Evolutionary conservation across 2,329 filamentous ascomycete genomes (phyloP), one percentile per base, ranked within the genome.

Genomic region (Fusarium aywerte): DNA sequence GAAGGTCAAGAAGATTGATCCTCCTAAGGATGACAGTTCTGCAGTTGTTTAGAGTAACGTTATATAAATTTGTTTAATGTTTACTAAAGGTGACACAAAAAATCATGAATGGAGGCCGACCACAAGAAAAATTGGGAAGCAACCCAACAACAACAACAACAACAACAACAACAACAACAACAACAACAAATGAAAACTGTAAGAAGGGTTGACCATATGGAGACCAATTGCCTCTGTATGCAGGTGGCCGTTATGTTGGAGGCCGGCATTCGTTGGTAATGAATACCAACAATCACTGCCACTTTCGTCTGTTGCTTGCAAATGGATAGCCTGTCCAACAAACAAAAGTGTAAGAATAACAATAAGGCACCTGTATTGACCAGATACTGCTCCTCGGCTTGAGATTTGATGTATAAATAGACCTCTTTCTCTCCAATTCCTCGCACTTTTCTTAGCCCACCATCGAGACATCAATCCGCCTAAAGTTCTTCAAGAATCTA

Each of bases 1-100:
- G 2, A 60, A 56, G 59, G 53, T 65, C 4, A 68, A 53, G 11
- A 64, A 51, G 29, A 45, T 60, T 4, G 21, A 33, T 12, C 29
- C 42, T 7, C 40, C 52, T 12, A 52, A 56, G 25, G 36, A 65
- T 15, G 44, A 40, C n/a, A 16, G 9, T 4, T 16, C 13, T 3
- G 5, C 42, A 21, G 2, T 23, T 16, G 53, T 43, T 13, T 64
- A 59, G 25, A n/a, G 11, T 16, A n/a, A 27, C 3, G 5, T 3
- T 10, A 11, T 27, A 27, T 27, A 10, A 3, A 27, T 27, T n/a
- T n/a, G n/a, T n/a, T n/a, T n/a, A n/a, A n/a, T n/a, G n/a, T n/a
- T n/a, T n/a, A n/a, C n/a, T n/a, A n/a, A n/a, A n/a, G n/a, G n/a
- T n/a, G n/a, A n/a, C n/a, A n/a, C n/a, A n/a, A 27, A 27, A 7